phyloP scores from a whole-genome alignment of 1,284 basidiomycete genomes.

The Sanghuangporus weigelae region DNA sequence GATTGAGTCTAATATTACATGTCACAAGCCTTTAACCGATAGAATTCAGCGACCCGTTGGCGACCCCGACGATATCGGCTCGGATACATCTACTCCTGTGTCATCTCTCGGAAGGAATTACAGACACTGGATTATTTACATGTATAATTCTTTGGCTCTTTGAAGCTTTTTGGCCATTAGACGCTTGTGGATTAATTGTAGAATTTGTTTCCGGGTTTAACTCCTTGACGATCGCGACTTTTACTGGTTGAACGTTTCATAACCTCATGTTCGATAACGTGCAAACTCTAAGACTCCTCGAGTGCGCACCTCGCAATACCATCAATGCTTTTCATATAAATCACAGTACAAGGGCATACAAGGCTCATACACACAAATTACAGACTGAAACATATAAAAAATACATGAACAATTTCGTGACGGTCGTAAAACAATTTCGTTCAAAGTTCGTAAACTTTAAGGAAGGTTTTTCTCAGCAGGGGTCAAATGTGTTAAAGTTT shows the following conservation, averaged over 20 bases:
- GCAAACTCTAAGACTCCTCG: neutral
- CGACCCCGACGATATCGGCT: neutral
- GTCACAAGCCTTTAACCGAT: constrained; percentile 3
- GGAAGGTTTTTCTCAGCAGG: neutral
- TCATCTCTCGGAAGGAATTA: neutral
- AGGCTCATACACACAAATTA: neutral
- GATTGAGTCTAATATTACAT: neutral
- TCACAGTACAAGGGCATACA: neutral
- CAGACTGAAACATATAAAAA: neutral
- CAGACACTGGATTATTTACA: neutral
- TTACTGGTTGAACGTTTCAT: neutral
- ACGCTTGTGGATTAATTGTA: neutral
- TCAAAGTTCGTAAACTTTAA: neutral
- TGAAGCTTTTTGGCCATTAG: neutral
- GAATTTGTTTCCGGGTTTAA: neutral
- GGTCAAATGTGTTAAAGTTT: constrained; percentile 1
- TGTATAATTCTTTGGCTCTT: too few species aligned
- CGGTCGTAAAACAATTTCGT: constrained; percentile 3
- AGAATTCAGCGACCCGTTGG: neutral
- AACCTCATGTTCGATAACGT: neutral
- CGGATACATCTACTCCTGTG: neutral
- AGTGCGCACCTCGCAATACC: neutral
- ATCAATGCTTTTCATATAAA: neutral
- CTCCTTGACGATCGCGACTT: neutral
- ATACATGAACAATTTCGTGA: neutral